Base-by-base conservation (phyloP, 768 basidiomycete species). In the Trametes meyenii region DNA sequence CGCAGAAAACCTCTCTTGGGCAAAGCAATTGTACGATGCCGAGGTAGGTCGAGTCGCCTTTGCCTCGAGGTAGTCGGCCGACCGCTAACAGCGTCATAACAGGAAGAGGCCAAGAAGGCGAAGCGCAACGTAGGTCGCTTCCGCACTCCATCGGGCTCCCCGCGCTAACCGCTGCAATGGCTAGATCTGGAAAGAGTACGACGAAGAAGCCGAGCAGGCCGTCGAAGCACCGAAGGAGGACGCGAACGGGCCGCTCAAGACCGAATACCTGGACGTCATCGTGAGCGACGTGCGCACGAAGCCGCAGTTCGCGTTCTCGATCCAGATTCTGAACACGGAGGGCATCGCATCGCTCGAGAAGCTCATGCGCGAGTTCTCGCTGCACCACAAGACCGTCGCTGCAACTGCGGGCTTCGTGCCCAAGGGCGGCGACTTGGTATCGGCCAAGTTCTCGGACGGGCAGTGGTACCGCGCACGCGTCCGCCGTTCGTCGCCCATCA, bases 381-480 rank as follows among this genome's bases (percentile, higher is more conserved):
- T 90, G 38, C 87, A 96, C 73, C 94, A 98, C 76, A 84, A 85
- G 46, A 83, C 85, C 44, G 81, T 87, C 14, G 75, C 82, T 3
- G 73, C 83, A 17, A 81, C 90, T 4, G 67, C 88, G n/a, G 84
- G 82, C 51, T 96, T 94, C 69, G 78, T 79, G 5, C 96, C 96
- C 0, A 87, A 85, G 70, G 85, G 83, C 19, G 95, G 95, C 8
- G 95, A 98, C 58, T 79, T 98, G 26, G 92, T 99, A 17, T 94
- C 93, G 13, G 96, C 95, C 17, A 94, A 94, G 71, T 98, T 98
- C 76, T 91, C 90, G 50, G 91, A 97, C 69, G 92, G 92, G 8
- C 80, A 88, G 50, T 99, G 96, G 97, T 98, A 98, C 75, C 90
- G 96, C 53, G 96, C 96, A 45, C 92, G 87, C 77, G 88, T 98